phyloP scores from a whole-genome alignment of 2,329 filamentous ascomycete species.

The Penicillium psychrosexuale region DNA sequence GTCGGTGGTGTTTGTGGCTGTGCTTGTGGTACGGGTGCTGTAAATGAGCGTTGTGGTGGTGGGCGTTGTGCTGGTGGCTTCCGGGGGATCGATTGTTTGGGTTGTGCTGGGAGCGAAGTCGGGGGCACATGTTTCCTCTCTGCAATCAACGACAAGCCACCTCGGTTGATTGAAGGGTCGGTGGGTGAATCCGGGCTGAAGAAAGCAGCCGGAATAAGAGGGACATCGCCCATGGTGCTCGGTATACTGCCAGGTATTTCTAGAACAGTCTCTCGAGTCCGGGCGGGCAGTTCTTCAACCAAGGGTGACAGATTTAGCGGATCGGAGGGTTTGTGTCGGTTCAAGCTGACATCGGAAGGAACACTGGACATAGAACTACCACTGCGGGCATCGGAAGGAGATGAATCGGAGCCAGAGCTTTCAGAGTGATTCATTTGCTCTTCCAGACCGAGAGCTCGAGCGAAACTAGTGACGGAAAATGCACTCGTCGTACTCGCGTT shows the following conservation, averaged over 20 bases:
- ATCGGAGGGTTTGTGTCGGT: slow-evolving; percentile 31
- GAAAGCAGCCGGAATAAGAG: slow-evolving; percentile 30
- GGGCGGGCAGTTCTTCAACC: slow-evolving; percentile 54
- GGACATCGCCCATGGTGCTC: slow-evolving; percentile 28
- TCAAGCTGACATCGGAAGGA: slow-evolving; percentile 41
- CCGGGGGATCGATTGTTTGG: slow-evolving; percentile 19
- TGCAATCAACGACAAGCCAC: slow-evolving; percentile 37
- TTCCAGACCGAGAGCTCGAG: slow-evolving; percentile 42
- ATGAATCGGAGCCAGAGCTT: slow-evolving; percentile 64
- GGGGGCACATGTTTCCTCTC: slow-evolving; percentile 15
- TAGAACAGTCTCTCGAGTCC: slow-evolving; percentile 19
- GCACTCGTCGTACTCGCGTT: slow-evolving; percentile 32
- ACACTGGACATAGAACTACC: slow-evolving; percentile 62
- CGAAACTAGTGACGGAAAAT: slow-evolving; percentile 40
- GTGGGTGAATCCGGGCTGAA: slow-evolving; percentile 48
- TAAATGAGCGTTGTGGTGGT: slow-evolving; percentile 30
- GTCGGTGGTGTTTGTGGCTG: slow-evolving; percentile 40
- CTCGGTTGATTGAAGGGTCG: slow-evolving; percentile 45
- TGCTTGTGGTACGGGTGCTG: slow-evolving; percentile 35
- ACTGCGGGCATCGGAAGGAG: slow-evolving; percentile 57
- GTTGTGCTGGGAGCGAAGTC: slow-evolving; percentile 7
- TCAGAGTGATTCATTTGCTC: slow-evolving; percentile 65
- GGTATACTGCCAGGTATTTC: slow-evolving; percentile 38
- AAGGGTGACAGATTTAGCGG: slow-evolving; percentile 50
- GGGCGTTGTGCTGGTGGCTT: slow-evolving; percentile 27